phyloP scores from a whole-genome alignment of 129 eudicot genomes.

The Escallonia rubra region DNA sequence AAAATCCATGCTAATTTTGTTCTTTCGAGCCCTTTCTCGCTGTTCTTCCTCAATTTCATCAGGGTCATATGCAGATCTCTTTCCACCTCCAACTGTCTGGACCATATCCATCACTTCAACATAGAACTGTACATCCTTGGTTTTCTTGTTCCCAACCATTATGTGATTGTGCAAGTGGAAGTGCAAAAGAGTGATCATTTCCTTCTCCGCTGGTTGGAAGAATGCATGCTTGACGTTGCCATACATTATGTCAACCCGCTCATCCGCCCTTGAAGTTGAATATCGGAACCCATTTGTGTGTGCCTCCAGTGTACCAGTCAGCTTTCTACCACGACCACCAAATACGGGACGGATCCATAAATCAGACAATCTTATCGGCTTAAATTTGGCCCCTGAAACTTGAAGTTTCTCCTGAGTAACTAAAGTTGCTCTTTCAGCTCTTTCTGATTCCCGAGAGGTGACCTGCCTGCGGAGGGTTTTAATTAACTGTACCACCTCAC shows the following conservation, averaged over 20 bases:
- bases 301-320: conserved; percentile 45
- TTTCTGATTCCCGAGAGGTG: conserved; percentile 48
- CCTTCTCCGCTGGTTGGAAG: conserved; percentile 60
- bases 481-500: conserved; percentile 41
- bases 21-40: conserved; percentile 50
- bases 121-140: conserved; percentile 55
- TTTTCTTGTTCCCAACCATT: conserved; percentile 61
- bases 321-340: conserved; percentile 59
- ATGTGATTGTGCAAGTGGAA: conserved; percentile 56
- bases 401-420: conserved; percentile 55
- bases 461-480: conserved; percentile 50
- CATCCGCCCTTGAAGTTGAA: conserved; percentile 49
- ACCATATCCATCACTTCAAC: conserved; percentile 61
- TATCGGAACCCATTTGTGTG: conserved; percentile 49
- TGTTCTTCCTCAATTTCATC: conserved; percentile 63
- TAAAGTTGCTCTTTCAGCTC: conserved; percentile 56
- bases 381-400: conserved; percentile 36
- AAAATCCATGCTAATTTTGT: conserved; percentile 47
- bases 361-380: conserved; percentile 39
- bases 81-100: conserved; percentile 53
- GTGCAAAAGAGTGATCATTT: conserved; percentile 51
- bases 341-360: conserved; percentile 55
- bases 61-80: conserved; percentile 54
- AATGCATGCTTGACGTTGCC: conserved; percentile 53
- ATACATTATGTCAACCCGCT: conserved; percentile 46